Evolutionary conservation across 2,329 filamentous ascomycete species (phyloP), one percentile per base, ranked within the genome.

Genomic region (Nothomitra cinnamomea): DNA sequence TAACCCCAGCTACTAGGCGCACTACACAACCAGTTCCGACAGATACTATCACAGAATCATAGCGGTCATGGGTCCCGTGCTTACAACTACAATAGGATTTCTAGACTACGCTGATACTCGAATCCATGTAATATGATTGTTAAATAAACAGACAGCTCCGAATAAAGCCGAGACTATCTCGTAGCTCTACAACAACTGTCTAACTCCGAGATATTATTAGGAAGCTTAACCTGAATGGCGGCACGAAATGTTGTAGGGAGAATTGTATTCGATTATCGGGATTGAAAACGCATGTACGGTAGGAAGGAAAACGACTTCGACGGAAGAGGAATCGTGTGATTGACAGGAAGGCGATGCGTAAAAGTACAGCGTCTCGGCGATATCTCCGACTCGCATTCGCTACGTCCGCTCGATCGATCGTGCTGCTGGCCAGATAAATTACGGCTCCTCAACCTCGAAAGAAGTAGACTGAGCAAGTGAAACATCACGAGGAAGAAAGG

Each of bases 351-450:
- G 32, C 36, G 35, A 41, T 22, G 50, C n/a, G 22, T 21, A 25
- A 52, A 52, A 43, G n/a, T 22, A 40, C 12, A 17, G 40, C 2
- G 19, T 38, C 50, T 52, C 50, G 50, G 24, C 36, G 40, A 32
- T 41, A 41, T 52, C 35, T 41, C 36, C 50, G 40, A 52, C 22
- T 41, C 50, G 36, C 19, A 41, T 52, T 35, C 19, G 35, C 50
- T 43, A 43, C 50, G 45, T 49, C 45, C 45, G 45, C 50, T 52
- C 50, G 50, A 52, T 41, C 36, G 50, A 52, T 52, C 50, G 50
- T 52, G 50, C 50, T 52, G 50, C 50, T 52, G 50, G 40, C 36
- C 35, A 52, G 19, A 52, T 52, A 52, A 52, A 52, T 52, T 41
- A 22, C 24, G 50, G 40, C 50, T 36, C 24, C 22, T 35, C 36